Evolutionary conservation across 2,329 filamentous ascomycete genomes (phyloP).

Genomic region (Samsoniella hepiali): DNA sequence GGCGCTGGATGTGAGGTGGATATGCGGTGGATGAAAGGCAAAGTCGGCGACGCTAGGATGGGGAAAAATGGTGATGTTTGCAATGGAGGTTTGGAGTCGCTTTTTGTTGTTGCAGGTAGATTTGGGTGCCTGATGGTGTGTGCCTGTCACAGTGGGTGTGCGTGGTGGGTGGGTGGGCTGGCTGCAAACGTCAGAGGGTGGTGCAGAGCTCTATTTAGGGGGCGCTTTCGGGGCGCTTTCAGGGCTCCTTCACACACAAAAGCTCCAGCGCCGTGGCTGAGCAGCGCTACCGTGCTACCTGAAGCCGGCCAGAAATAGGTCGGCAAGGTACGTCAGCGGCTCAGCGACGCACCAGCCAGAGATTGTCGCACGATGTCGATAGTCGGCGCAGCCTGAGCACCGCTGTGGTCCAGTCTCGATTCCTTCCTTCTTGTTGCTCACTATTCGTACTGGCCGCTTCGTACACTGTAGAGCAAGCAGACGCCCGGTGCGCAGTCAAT

Average conservation of each 20-base stretch:
- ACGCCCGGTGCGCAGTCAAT: neutral
- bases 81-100: conserved; percentile 10
- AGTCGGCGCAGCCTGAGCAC: neutral
- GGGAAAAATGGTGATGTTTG: conserved; percentile 13
- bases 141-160: neutral
- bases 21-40: conserved; percentile 5
- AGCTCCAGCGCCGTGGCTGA: neutral
- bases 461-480: neutral
- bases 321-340: neutral
- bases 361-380: no score
- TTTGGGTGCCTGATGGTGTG: conserved; percentile 6
- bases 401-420: neutral
- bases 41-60: neutral
- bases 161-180: neutral
- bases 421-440: neutral
- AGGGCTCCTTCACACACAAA: neutral
- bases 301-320: neutral
- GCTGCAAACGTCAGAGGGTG: neutral
- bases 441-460: neutral
- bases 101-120: neutral
- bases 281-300: neutral
- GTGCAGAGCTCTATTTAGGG: neutral
- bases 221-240: neutral
- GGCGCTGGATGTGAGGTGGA: neutral
- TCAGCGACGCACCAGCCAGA: neutral